These are phyloP conservation scores for Populus hybrid DNA, from an alignment of 441 rosid species.

Conservation along the genomic window DNA sequence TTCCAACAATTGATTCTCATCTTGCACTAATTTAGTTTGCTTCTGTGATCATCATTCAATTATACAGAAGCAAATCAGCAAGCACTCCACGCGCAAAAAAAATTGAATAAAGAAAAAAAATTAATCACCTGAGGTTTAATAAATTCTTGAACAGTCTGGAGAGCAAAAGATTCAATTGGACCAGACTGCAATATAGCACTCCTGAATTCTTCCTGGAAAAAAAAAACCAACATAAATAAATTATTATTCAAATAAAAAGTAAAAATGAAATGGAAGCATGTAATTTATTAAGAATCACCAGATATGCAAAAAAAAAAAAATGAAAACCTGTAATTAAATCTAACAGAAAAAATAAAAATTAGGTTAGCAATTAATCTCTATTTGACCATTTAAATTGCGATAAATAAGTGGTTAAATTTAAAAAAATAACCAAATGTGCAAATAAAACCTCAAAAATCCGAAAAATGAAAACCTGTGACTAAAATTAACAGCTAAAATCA, in stretches of 20 bases:
- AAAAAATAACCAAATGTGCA: background rate
- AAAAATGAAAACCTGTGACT: background rate
- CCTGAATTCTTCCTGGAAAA: slow-evolving; percentile 63
- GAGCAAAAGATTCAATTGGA: slow-evolving; percentile 78
- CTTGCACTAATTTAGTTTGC: slow-evolving; percentile 86
- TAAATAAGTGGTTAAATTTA: background rate
- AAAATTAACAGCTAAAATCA: background rate
- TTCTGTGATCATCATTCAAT: slow-evolving; percentile 42
- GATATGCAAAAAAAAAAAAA: too few relatives aligned
- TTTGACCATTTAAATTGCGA: background rate
- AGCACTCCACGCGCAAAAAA: background rate
- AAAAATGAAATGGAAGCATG: background rate
- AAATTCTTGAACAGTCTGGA: slow-evolving; percentile 78
- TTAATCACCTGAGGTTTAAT: slow-evolving; percentile 82
- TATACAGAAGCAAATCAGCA: background rate
- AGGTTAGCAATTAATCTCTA: background rate
- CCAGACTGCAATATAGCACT: slow-evolving; percentile 62
- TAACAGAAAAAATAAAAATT: background rate
- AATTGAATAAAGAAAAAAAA: background rate
- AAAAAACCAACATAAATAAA: background rate
- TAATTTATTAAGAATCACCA: too few relatives aligned
- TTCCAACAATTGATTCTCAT: slow-evolving; percentile 91
- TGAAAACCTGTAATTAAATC: too few relatives aligned
- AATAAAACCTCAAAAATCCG: background rate
- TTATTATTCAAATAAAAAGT: background rate